Evolutionary conservation across 768 basidiomycete species (phyloP).

Genomic region (Russula foetens): DNA sequence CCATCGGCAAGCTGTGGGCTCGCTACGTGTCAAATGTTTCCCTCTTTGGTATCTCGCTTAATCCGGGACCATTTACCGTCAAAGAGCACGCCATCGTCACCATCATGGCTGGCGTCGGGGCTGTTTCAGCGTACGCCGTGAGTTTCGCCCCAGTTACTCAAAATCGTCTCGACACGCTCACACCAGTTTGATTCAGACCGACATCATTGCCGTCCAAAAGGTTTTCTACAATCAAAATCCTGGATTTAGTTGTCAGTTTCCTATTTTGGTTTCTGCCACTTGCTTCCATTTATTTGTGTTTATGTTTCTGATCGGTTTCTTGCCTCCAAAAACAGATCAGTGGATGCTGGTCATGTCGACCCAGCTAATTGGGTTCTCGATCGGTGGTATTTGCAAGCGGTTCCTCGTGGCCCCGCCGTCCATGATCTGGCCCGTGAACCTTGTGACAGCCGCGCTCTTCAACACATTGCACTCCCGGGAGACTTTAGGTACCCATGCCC

Average conservation of each 20-base stretch:
- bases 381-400: conserved; percentile 38
- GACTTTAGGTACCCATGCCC: conserved; percentile 36
- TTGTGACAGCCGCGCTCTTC: conserved; percentile 38
- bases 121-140: conserved; percentile 28
- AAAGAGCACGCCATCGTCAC: conserved; percentile 59
- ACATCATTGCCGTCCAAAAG: conserved; percentile 38
- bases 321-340: conserved; percentile 20
- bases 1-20: conserved; percentile 54
- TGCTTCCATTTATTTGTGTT: neutral
- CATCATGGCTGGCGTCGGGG: conserved; percentile 35
- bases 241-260: conserved; percentile 28
- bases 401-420: conserved; percentile 39
- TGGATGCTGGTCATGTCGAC: conserved; percentile 37
- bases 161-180: neutral
- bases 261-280: neutral
- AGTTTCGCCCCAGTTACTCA: neutral
- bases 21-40: conserved; percentile 42
- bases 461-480: conserved; percentile 34
- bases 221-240: conserved; percentile 36
- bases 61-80: conserved; percentile 65
- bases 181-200: conserved; percentile 33
- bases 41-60: conserved; percentile 45
- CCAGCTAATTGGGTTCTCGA: conserved; percentile 35
- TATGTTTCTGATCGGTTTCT: neutral
- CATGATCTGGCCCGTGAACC: conserved; percentile 39